Conservation (phyloP, 768 basidiomycete species). For the Amanita fuliginea region DNA sequence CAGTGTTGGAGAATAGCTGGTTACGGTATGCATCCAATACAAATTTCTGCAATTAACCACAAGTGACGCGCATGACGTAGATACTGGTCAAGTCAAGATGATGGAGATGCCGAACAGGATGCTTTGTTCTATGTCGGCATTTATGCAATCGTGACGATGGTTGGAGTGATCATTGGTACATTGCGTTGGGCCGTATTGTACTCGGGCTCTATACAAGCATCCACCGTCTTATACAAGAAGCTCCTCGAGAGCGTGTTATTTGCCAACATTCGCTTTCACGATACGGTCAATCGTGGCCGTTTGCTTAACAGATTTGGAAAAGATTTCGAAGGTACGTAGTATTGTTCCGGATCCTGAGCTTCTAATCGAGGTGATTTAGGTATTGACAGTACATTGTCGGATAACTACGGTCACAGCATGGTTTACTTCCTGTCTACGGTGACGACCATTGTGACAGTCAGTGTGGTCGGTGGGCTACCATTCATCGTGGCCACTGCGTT, state of each 20-base stretch:
- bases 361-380: constrained; percentile 26
- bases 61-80: constrained; percentile 12
- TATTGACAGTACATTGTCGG: constrained; percentile 73
- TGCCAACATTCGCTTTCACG: constrained; percentile 87
- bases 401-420: constrained; percentile 76
- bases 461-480: constrained; percentile 65
- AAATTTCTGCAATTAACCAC: neutral
- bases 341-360: neutral
- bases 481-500: constrained; percentile 53
- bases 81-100: constrained; percentile 37
- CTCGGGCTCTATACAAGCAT: constrained; percentile 63
- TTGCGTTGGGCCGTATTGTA: constrained; percentile 56
- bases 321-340: constrained; percentile 63
- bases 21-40: constrained; percentile 22
- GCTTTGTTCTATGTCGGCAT: constrained; percentile 49
- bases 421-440: constrained; percentile 57
- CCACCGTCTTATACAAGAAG: constrained; percentile 58
- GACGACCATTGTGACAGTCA: constrained; percentile 67
- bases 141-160: constrained; percentile 38
- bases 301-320: constrained; percentile 81
- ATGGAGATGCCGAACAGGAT: constrained; percentile 24
- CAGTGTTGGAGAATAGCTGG: constrained; percentile 58
- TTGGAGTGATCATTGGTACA: constrained; percentile 36
- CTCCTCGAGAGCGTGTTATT: constrained; percentile 74
- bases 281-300: constrained; percentile 80